Evolutionary conservation across 352 stramenopile species (phyloP), one percentile per base, ranked within the genome.

Genomic region (Aphanomyces cochlioides): DNA sequence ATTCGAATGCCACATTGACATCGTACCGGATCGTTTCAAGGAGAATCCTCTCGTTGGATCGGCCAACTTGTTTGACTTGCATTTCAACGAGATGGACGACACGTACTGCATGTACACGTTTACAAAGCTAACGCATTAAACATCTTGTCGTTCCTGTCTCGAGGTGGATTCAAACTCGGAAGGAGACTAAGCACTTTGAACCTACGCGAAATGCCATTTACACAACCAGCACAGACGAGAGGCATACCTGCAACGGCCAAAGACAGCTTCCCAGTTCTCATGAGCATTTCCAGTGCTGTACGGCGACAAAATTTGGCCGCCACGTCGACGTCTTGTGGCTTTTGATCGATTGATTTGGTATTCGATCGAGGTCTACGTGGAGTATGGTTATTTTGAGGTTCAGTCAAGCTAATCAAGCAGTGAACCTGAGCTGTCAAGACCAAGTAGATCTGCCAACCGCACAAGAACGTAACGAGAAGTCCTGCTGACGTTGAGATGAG

Each of bases 61-160:
- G 1, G 74, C 87, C 19, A 83, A 92, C 74, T 73, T 95, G 37
- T 95, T 95, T 56, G 74, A 86, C 69, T 72, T 96, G 64, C 88
- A 96, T 70, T 96, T 96, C 75, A 93, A 93, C 78, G 88, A 96
- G 71, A 93, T 96, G 88, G 90, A 80, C 72, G 87, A 95, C 73
- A 80, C 87, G 72, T 95, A 95, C 76, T 92, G 84, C 76, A 81
- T 92, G 67, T 95, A 95, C 80, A 91, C 82, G 7, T 94, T 94
- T 66, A 88, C 78, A 10, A 78, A 83, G 21, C 7, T 53, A 69
- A n/a, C 43, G 43, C 10, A 50, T 50, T 50, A 50, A 50, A 50
- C 43, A n/a, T 50, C 43, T 12, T 12, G 17, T 50, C 43, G 10
- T 50, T 50, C 17, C 17, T 50, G 10, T 50, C 43, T 50, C 10